Evolutionary conservation across 345 rosid species (phyloP).

Genomic region (Kandelia obovata): DNA sequence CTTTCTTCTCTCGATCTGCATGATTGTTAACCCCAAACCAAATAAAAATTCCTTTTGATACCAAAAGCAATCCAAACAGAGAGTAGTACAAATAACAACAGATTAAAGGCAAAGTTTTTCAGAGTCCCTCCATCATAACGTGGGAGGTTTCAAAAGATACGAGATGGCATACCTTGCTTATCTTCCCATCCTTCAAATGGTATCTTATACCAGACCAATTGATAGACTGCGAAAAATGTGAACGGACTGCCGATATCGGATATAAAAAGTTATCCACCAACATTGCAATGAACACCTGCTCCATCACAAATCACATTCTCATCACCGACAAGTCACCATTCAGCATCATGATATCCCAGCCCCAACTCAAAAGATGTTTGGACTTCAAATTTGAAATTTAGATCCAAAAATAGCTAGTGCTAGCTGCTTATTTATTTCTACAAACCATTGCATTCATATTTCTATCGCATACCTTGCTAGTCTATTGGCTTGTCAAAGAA

Average conservation of each 20-base stretch:
- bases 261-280: conserved; percentile 91
- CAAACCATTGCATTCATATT: background rate
- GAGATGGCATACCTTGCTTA: conserved; percentile 53
- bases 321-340: background rate
- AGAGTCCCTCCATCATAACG: too few relatives aligned
- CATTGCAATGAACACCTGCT: conserved; percentile 79
- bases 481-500: background rate
- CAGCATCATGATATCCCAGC: background rate
- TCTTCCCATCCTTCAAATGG: conserved; percentile 83
- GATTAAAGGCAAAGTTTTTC: too few relatives aligned
- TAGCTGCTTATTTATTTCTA: background rate
- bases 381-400: background rate
- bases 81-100: too few relatives aligned
- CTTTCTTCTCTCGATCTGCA: conserved; percentile 84
- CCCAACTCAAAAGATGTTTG: background rate
- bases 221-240: conserved; percentile 92
- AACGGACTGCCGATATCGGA: conserved; percentile 79
- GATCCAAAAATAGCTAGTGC: background rate
- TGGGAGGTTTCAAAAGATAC: background rate
- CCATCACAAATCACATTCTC: conserved; percentile 15
- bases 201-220: conserved; percentile 97
- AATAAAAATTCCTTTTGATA: background rate
- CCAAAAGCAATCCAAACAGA: too few relatives aligned
- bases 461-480: too few relatives aligned
- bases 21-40: too few relatives aligned